A percentile compares a stretch with the other conserved stretches of the same genome.
These are phyloP conservation scores for Xeromyces bisporus DNA, from an alignment of 495 filamentous ascomycete species.

Conservation along the genomic window DNA sequence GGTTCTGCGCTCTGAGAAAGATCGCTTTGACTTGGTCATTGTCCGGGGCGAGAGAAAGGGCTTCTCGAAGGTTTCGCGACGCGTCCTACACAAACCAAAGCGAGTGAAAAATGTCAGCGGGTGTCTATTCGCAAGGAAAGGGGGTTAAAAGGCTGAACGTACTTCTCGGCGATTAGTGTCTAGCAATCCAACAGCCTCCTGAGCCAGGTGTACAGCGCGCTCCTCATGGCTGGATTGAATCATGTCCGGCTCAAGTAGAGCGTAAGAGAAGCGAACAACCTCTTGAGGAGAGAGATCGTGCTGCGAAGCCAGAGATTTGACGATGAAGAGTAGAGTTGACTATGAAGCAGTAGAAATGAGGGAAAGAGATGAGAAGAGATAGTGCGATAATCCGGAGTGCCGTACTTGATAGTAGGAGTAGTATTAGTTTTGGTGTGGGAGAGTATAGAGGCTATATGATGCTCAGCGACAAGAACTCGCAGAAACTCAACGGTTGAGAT, in stretches of 20 bases:
- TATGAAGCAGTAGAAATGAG: no score
- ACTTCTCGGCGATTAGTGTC: slow-evolving; percentile 34
- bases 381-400: no score
- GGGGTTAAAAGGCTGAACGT: no score
- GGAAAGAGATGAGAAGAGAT: no score
- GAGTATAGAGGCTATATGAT: no score
- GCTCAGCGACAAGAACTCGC: no score
- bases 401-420: no score
- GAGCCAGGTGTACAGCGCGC: slow-evolving; percentile 31
- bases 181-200: slow-evolving; percentile 33
- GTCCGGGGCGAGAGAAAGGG: slow-evolving; percentile 41
- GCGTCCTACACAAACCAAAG: slow-evolving; percentile 28
- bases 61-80: slow-evolving; percentile 43
- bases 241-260: slow-evolving; percentile 25
- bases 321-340: no score
- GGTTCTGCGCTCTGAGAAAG: slow-evolving; percentile 33
- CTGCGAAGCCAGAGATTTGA: no score
- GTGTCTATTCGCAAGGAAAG: slow-evolving; percentile 1
- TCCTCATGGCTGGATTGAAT: slow-evolving; percentile 29
- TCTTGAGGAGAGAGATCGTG: background rate
- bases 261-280: slow-evolving; percentile 1
- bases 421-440: no score
- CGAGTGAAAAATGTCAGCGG: slow-evolving; percentile 2
- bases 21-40: slow-evolving; percentile 35
- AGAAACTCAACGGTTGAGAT: no score